These are phyloP conservation scores for Calophaca sinica DNA, from an alignment of 306 rosid species.

Conservation along the genomic window DNA sequence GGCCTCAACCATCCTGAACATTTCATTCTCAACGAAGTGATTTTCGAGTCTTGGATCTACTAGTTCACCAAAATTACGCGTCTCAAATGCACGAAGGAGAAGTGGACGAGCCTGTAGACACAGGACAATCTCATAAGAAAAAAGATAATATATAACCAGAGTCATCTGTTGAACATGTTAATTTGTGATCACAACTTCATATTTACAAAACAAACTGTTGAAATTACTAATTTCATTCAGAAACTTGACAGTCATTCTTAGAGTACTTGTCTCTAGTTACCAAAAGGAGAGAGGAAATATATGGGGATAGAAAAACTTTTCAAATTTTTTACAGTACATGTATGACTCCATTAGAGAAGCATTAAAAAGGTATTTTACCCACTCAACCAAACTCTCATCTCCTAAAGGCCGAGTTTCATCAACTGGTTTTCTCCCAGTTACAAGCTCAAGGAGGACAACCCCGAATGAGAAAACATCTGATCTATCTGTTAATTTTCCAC, in stretches of 20 bases:
- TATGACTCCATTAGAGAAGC: not conserved
- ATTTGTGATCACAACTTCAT: not conserved
- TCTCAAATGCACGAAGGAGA: slow-evolving; percentile 74
- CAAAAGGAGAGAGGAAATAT: not conserved
- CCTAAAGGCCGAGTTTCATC: slow-evolving; percentile 82
- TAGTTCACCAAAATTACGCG: slow-evolving; percentile 61
- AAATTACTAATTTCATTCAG: not conserved
- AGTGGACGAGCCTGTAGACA: slow-evolving; percentile 82
- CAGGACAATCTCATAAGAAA: slow-evolving; percentile 34
- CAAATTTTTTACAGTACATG: slow-evolving; percentile 8
- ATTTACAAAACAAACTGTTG: not conserved
- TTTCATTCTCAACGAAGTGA: slow-evolving; percentile 76
- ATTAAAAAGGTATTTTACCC: slow-evolving; percentile 60
- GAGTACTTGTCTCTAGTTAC: not conserved
- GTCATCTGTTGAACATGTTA: slow-evolving; percentile 13
- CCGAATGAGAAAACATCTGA: slow-evolving; percentile 98
- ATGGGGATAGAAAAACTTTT: slow-evolving; percentile 4
- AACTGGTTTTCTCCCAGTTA: slow-evolving; percentile 87
- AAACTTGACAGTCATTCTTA: not conserved
- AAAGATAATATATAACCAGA: slow-evolving; percentile 7
- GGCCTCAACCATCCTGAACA: slow-evolving; percentile 87
- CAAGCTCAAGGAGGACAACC: slow-evolving; percentile 92
- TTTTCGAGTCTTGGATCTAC: slow-evolving; percentile 73
- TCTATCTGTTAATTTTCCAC: slow-evolving; percentile 93
- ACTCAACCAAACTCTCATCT: slow-evolving; percentile 96